Evolutionary conservation across 257 asterid genomes (phyloP).

Genomic region (Nicotiana noctiflora): DNA sequence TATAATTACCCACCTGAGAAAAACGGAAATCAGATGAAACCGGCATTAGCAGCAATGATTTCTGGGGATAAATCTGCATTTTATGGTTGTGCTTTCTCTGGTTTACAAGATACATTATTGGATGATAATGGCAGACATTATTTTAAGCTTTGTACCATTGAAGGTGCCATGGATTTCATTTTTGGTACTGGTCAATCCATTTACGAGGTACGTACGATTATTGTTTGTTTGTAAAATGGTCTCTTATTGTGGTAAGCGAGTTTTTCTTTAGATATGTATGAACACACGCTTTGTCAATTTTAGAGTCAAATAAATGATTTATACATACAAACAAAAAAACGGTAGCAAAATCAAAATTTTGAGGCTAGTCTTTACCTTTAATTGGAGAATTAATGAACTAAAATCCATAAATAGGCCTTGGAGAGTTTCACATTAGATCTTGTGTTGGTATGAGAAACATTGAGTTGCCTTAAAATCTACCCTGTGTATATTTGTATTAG

Average conservation of each 20-base stretch:
- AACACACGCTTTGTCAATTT: background rate
- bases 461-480: too few species aligned
- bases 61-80: conserved; percentile 42
- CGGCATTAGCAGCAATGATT: conserved; percentile 39
- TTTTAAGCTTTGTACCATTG: conserved; percentile 35
- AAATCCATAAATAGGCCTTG: background rate
- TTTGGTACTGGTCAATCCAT: conserved; percentile 48
- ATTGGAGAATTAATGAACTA: background rate
- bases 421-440: background rate
- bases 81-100: conserved; percentile 31
- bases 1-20: conserved; percentile 32
- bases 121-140: conserved; percentile 44
- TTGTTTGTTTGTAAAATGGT: too few species aligned
- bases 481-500: conserved; percentile 1
- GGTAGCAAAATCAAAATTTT: background rate
- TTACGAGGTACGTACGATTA: conserved; percentile 27
- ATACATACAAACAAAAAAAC: background rate
- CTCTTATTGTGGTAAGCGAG: too few species aligned
- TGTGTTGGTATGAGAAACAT: background rate
- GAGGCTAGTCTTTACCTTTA: background rate
- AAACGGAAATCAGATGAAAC: background rate
- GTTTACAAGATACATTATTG: conserved; percentile 49
- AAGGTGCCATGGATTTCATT: conserved; percentile 51
- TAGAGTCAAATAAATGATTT: background rate
- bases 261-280: background rate